Base-by-base conservation (phyloP, 805 yeast species). In the Metschnikowia borealis region DNA sequence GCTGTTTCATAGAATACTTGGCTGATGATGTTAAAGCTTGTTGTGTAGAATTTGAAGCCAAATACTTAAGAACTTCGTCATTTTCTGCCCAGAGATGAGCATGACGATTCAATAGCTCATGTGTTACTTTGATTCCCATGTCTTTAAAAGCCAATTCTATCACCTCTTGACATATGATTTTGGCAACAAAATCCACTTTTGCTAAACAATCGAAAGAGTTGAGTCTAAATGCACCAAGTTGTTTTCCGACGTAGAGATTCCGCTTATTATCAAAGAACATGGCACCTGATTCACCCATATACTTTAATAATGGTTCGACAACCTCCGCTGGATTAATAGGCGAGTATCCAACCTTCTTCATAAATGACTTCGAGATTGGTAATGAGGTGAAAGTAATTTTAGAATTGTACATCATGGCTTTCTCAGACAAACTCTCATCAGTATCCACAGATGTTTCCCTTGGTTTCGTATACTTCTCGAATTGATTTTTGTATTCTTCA, bases 201-300 rank as follows among this genome's bases (percentile, higher is more conserved):
- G 70, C 72, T 44, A 75, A 63, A 36, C 80, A 74, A 53, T 78
- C 80, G 53, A 78, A 73, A 0, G 82, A 77, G 52, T 76, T 79
- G 7, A 77, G 69, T 47, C 82, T 54, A 51, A 79, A 77, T 0
- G 74, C 74, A 7, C 84, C 85, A 32, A 73, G 59, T 57, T 80
- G 84, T 53, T 75, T 73, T 3, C 79, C 81, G 7, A 70, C 62
- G 41, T 65, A 74, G 1, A 64, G 55, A 26, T 63, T 54, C 26
- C 67, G 60, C n/a, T 53, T 56, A 37, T 65, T 53, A 55, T 75
- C 80, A 52, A 62, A 71, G 48, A 76, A 74, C 41, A 71, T 66
- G 0, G 82, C 80, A 8, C 80, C 81, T 57, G 67, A 75, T 36
- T 73, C 75, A 26, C 71, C 61, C 41, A 80, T 64, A 3, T 72